Evolutionary conservation across 2,329 filamentous ascomycete genomes (phyloP).

Genomic region (Basipetospora chlamydospora): DNA sequence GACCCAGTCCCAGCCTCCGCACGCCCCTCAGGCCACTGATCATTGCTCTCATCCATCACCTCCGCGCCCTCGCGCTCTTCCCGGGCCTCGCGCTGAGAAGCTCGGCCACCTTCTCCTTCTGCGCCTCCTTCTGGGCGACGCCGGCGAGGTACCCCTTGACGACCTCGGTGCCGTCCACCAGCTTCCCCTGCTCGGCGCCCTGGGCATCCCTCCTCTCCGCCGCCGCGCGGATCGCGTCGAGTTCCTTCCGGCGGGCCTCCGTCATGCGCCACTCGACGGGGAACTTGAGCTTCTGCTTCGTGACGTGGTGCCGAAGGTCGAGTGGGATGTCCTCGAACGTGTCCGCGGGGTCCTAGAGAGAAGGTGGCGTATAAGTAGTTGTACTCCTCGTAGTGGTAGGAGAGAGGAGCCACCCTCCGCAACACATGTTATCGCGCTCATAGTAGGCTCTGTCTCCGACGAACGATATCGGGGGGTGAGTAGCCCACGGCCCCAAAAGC

Average conservation of each 20-base stretch:
- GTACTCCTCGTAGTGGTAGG: no score
- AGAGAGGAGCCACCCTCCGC: no score
- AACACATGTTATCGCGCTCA: no score
- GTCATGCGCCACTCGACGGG: constrained; percentile 76
- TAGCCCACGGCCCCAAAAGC: no score
- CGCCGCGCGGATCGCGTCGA: constrained; percentile 45
- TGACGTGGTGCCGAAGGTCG: constrained; percentile 66
- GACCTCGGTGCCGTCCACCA: constrained; percentile 40
- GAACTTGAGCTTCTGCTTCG: constrained; percentile 54
- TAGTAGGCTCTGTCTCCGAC: no score
- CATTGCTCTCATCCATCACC: background rate
- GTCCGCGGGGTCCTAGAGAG: constrained; percentile 50
- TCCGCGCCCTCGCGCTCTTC: no score
- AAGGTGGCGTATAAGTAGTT: no score
- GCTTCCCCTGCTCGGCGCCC: constrained; percentile 33
- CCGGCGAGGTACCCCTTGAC: background rate
- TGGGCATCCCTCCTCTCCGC: constrained; percentile 37
- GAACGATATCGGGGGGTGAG: no score
- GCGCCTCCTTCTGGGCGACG: constrained; percentile 11
- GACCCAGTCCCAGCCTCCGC: no score
- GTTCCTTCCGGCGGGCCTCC: constrained; percentile 46
- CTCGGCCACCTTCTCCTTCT: constrained; percentile 15
- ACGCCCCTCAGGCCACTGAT: no score
- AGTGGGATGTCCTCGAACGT: constrained; percentile 81
- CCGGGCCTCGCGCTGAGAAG: constrained; percentile 14